Percentiles rank a stretch among this genome's conserved stretches.
Evolutionary conservation across 1,284 basidiomycete species (phyloP).

Genomic region (Ganoderma boninense): DNA sequence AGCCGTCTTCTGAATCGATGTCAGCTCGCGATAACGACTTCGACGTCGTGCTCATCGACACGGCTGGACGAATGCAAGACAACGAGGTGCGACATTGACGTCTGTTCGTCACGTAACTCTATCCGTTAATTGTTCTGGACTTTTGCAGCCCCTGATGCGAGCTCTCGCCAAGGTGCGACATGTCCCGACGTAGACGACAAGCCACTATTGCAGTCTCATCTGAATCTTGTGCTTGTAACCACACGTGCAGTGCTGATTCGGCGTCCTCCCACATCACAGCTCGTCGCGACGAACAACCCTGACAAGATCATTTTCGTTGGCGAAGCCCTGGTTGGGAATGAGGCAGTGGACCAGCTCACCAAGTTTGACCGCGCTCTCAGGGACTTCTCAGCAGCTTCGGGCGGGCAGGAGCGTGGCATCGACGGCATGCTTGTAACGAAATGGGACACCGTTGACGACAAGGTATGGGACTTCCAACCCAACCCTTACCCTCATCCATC

Average conservation of each 20-base stretch:
- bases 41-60: constrained; percentile 96
- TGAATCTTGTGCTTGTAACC: too few relatives aligned
- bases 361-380: constrained; percentile 93
- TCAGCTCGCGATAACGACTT: constrained; percentile 86
- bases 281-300: constrained; percentile 90
- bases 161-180: constrained; percentile 87
- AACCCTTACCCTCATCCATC: background rate
- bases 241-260: background rate
- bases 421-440: constrained; percentile 98
- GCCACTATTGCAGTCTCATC: background rate
- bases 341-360: constrained; percentile 94
- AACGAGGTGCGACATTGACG: constrained; percentile 76
- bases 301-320: constrained; percentile 98
- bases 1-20: constrained; percentile 1
- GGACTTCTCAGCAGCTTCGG: constrained; percentile 83
- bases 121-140: constrained; percentile 14
- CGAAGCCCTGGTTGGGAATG: constrained; percentile 95
- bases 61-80: constrained; percentile 98
- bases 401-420: constrained; percentile 84
- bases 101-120: constrained; percentile 1
- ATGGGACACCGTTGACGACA: constrained; percentile 97
- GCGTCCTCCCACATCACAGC: constrained; percentile 50
- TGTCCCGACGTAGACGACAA: background rate
- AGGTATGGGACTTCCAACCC: constrained; percentile 53
- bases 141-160: constrained; percentile 87